phyloP scores from a whole-genome alignment of 306 rosid genomes.

The Cicer arietinum region DNA sequence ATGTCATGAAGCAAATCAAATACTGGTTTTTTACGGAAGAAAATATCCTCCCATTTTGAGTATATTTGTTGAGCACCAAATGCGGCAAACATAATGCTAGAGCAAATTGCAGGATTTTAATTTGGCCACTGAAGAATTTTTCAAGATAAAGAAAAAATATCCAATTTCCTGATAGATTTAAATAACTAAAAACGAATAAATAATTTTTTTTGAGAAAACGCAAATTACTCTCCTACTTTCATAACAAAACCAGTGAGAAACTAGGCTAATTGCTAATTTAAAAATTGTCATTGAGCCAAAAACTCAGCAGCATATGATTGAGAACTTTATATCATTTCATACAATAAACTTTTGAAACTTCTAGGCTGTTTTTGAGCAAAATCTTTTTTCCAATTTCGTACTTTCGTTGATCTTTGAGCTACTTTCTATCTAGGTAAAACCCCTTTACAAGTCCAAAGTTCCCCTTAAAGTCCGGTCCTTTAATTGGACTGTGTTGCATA shows the following conservation, averaged over 20 bases:
- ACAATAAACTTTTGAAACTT: neutral
- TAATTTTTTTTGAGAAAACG: slow-evolving; percentile 1
- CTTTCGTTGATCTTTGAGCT: neutral
- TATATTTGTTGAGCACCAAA: slow-evolving; percentile 19
- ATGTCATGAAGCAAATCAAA: slow-evolving; percentile 21
- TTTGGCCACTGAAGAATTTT: slow-evolving; percentile 4
- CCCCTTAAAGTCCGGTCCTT: neutral
- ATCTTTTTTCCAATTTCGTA: neutral
- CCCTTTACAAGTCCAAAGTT: neutral
- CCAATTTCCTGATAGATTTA: slow-evolving; percentile 19
- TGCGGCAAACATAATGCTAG: slow-evolving; percentile 1
- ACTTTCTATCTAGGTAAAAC: neutral
- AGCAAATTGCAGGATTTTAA: neutral
- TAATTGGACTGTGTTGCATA: slow-evolving; percentile 3
- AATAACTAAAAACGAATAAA: neutral
- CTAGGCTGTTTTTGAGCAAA: slow-evolving; percentile 1
- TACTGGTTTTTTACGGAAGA: slow-evolving; percentile 6
- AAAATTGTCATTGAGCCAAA: neutral
- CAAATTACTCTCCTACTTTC: slow-evolving; percentile 12
- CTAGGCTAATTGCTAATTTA: neutral
- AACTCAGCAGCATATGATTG: slow-evolving; percentile 1
- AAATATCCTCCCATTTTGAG: slow-evolving; percentile 16
- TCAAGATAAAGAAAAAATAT: neutral
- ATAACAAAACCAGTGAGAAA: slow-evolving; percentile 10
- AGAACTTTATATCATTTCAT: slow-evolving; percentile 1